Percentiles rank a stretch among this genome's conserved stretches.
Conservation (phyloP, 148 eudicot species). For the Chenopodium formosanum region DNA sequence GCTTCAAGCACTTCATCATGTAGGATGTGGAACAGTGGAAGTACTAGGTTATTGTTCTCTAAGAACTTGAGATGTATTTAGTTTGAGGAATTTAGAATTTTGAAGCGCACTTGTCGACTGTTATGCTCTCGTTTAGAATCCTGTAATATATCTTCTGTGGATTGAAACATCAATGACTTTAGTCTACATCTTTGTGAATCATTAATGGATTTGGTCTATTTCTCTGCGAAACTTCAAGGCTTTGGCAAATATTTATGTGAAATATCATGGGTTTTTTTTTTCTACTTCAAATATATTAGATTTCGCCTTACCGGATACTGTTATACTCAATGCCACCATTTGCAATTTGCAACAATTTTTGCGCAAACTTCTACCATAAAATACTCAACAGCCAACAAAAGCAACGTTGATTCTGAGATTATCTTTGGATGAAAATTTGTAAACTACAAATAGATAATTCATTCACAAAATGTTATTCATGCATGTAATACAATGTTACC, state of each 20-base stretch:
- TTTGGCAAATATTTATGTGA: no score
- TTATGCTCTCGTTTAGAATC: neutral
- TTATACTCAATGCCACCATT: neutral
- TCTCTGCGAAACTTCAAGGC: neutral
- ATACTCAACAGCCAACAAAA: neutral
- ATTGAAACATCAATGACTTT: neutral
- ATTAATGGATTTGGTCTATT: neutral
- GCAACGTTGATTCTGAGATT: neutral
- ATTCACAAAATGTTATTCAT: neutral
- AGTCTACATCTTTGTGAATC: neutral
- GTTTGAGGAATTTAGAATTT: neutral
- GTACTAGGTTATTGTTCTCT: slow-evolving; percentile 13
- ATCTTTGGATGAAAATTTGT: neutral
- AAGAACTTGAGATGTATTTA: neutral
- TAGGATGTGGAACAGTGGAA: neutral
- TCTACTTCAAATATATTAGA: no score
- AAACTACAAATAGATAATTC: neutral
- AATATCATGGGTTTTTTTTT: neutral
- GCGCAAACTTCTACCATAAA: neutral
- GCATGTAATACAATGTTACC: neutral
- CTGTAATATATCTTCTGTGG: slow-evolving; percentile 4
- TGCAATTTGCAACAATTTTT: no score
- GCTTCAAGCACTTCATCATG: slow-evolving; percentile 6
- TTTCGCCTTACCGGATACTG: no score
- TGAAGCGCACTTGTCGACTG: neutral